A percentile compares a stretch with the other conserved stretches of the same genome.
phyloP scores from a whole-genome alignment of 305 asterid genomes.

The Lippia alba region DNA sequence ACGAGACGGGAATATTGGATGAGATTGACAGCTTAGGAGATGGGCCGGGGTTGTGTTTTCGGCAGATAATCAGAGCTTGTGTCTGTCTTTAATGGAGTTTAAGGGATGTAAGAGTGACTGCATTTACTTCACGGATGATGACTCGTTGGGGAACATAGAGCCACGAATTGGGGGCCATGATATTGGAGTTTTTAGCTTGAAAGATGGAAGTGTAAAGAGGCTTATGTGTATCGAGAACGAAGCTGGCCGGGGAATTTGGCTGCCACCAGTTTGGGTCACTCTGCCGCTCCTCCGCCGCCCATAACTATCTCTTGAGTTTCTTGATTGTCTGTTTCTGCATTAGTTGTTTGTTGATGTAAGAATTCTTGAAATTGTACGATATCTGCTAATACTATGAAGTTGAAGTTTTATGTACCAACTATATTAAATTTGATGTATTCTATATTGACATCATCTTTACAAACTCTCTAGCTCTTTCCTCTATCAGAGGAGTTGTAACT shows the following conservation, averaged over 20 bases:
- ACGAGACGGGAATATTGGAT: not conserved
- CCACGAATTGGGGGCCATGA: slow-evolving; percentile 1
- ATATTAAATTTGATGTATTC: no score
- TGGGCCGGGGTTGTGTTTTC: slow-evolving; percentile 14
- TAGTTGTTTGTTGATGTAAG: no score
- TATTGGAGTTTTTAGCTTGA: slow-evolving; percentile 1
- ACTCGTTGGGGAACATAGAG: not conserved
- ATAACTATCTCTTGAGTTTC: no score
- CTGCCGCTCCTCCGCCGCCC: not conserved
- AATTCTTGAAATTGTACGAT: no score
- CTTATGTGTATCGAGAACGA: not conserved
- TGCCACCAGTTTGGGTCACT: slow-evolving; percentile 11
- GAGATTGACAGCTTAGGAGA: slow-evolving; percentile 7
- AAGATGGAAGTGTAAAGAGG: not conserved
- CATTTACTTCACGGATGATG: slow-evolving; percentile 14
- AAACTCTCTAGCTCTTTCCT: no score
- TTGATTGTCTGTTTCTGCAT: no score
- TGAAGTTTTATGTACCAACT: no score
- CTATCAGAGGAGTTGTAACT: no score
- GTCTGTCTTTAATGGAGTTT: slow-evolving; percentile 3
- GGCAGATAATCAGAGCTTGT: slow-evolving; percentile 19
- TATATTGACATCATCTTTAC: no score
- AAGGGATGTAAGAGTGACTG: not conserved
- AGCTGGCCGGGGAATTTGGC: not conserved
- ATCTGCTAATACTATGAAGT: no score